Evolutionary conservation across 139 green algal species (phyloP).

Genomic region (Chlorella sp.): DNA sequence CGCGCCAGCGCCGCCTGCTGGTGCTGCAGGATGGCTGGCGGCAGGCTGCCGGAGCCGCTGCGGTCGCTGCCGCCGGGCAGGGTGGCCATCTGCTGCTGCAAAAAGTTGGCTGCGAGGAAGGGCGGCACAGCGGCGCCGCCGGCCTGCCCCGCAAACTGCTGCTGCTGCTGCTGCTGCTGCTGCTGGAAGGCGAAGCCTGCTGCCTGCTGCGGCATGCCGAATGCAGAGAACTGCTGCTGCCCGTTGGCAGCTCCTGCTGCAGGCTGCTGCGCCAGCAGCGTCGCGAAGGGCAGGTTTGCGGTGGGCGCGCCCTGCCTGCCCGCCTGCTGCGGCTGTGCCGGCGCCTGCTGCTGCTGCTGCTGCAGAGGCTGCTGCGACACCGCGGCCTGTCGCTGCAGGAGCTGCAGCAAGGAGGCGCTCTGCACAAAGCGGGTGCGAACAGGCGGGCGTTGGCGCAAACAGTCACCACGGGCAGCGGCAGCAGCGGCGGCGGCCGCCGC

Average conservation of each 20-base stretch:
- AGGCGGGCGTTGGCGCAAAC: not conserved
- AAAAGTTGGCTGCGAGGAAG: not conserved
- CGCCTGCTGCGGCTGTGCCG: not conserved
- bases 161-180: not conserved
- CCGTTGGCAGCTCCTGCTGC: not conserved
- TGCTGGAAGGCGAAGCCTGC: not conserved
- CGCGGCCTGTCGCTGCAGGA: not conserved
- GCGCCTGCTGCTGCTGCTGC: not conserved
- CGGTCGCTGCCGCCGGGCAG: not conserved
- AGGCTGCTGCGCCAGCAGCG: not conserved
- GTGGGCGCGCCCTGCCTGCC: not conserved
- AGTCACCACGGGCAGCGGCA: not conserved
- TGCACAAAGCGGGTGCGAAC: not conserved
- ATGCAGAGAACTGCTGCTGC: not conserved
- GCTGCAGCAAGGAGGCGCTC: slow-evolving; percentile 4
- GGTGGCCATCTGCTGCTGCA: not conserved
- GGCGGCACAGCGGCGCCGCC: not conserved
- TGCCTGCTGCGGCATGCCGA: not conserved
- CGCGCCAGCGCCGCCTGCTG: not conserved
- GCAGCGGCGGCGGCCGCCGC: not conserved
- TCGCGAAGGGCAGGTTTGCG: not conserved
- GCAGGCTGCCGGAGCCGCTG: not conserved
- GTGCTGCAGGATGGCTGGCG: slow-evolving; percentile 19
- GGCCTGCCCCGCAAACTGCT: not conserved
- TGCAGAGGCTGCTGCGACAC: not conserved